Evolutionary conservation across 1,284 basidiomycete species (phyloP).

Genomic region (Kalmanozyma brasiliensis): DNA sequence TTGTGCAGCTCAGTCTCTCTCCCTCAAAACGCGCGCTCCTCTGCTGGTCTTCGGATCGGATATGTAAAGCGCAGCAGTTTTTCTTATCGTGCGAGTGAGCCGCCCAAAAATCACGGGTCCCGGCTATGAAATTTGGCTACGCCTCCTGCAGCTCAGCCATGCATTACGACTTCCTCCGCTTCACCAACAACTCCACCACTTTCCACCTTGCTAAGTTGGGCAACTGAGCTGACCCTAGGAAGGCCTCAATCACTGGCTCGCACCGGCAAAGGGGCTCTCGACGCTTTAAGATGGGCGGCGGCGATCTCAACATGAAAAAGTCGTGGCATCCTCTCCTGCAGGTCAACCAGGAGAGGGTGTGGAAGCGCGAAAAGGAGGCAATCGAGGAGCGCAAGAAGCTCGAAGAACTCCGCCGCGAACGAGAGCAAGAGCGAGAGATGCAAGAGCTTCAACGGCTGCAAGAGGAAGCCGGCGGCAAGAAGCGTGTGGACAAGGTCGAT

Average conservation of each 20-base stretch:
- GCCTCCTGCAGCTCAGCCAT: conserved; percentile 10
- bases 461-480: conserved; percentile 87
- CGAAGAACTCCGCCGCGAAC: conserved; percentile 93
- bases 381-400: conserved; percentile 98
- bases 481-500: conserved; percentile 90
- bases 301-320: conserved; percentile 87
- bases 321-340: conserved; percentile 96
- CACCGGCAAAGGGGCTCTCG: conserved; percentile 4
- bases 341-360: conserved; percentile 98
- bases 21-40: conserved; percentile 13
- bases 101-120: background rate
- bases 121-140: conserved; percentile 7
- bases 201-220: too few species aligned
- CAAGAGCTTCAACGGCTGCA: conserved; percentile 89
- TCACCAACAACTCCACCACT: too few species aligned
- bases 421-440: conserved; percentile 94
- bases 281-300: conserved; percentile 79
- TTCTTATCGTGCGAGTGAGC: conserved; percentile 32
- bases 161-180: conserved; percentile 3
- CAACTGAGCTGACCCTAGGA: too few species aligned
- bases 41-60: too few species aligned
- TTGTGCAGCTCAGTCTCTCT: background rate
- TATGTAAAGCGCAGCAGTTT: background rate
- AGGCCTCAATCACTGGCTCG: background rate
- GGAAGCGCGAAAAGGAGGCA: conserved; percentile 97